Conservation (phyloP, 176 grass and related monocot species). For the Otatea glauca region DNA sequence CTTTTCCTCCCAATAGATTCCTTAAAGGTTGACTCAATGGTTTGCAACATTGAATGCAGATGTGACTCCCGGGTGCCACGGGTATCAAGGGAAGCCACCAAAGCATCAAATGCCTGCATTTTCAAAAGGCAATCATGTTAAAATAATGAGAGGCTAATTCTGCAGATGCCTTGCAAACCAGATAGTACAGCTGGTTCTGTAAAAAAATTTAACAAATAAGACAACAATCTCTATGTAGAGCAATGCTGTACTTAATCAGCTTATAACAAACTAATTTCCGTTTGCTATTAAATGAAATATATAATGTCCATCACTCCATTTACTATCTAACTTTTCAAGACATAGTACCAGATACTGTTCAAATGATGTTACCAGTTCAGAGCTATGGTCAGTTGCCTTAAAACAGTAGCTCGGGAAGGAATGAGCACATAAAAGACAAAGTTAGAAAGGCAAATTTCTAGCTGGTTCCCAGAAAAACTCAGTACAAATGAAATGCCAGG, state of each 20-base stretch:
- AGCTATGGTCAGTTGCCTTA: not conserved
- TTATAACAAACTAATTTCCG: not conserved
- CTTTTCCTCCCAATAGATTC: conserved; percentile 66
- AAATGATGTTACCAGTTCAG: not conserved
- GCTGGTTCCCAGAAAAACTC: conserved; percentile 2
- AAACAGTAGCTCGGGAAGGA: conserved; percentile 6
- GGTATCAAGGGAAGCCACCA: conserved; percentile 74
- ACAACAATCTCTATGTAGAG: not conserved
- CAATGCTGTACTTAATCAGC: not conserved
- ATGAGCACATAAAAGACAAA: conserved; percentile 11
- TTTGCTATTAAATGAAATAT: not conserved
- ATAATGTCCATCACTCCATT: conserved; percentile 12
- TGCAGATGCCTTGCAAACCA: conserved; percentile 20
- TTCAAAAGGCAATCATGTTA: not conserved
- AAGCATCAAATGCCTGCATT: conserved; percentile 86
- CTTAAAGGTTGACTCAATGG: conserved; percentile 88
- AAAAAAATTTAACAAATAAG: not conserved
- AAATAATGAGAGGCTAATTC: conserved; percentile 21
- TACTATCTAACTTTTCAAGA: conserved; percentile 13
- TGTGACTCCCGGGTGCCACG: conserved; percentile 87
- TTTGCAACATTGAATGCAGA: conserved; percentile 85
- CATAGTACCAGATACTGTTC: not conserved
- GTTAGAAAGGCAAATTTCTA: not conserved
- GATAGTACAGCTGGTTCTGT: not conserved
- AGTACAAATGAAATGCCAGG: not conserved